Conservation (phyloP, 1,284 basidiomycete genomes). For the Ustilago curta region DNA sequence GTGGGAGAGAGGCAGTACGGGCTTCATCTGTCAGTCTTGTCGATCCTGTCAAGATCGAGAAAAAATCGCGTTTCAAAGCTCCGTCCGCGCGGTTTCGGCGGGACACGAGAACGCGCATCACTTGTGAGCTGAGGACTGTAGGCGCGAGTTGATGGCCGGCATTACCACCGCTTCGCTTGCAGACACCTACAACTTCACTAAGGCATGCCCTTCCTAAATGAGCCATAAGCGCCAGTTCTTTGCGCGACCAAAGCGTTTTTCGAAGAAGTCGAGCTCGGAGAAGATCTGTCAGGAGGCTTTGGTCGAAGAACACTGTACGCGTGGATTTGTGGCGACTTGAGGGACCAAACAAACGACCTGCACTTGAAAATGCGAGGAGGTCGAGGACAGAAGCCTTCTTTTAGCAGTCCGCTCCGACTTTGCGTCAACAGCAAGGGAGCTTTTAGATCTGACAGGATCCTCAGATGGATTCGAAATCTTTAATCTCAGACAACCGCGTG, state of each 20-base stretch:
- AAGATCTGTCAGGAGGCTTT: slow-evolving; percentile 27
- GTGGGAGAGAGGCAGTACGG: not conserved
- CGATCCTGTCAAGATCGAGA: not conserved
- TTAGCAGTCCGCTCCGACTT: slow-evolving; percentile 11
- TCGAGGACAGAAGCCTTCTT: no score
- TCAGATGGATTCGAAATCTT: not conserved
- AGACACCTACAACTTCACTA: not conserved
- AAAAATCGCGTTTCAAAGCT: slow-evolving; percentile 1
- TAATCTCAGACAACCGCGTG: not conserved
- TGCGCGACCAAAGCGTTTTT: not conserved
- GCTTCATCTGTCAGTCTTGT: not conserved
- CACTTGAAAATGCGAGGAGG: no score
- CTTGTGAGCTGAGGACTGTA: not conserved
- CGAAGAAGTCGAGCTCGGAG: slow-evolving; percentile 9
- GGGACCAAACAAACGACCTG: no score
- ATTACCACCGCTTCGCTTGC: not conserved
- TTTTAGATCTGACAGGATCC: not conserved
- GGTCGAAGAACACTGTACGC: not conserved
- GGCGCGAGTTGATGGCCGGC: not conserved
- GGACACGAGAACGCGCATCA: not conserved
- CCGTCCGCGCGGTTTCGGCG: not conserved
- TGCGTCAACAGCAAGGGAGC: not conserved
- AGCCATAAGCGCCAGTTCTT: slow-evolving; percentile 12
- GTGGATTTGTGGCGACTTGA: not conserved
- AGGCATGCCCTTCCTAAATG: slow-evolving; percentile 13